Evolutionary conservation across 768 basidiomycete genomes (phyloP), one percentile per base, ranked within the genome.

Genomic region (Candolleomyces aberdarensis): DNA sequence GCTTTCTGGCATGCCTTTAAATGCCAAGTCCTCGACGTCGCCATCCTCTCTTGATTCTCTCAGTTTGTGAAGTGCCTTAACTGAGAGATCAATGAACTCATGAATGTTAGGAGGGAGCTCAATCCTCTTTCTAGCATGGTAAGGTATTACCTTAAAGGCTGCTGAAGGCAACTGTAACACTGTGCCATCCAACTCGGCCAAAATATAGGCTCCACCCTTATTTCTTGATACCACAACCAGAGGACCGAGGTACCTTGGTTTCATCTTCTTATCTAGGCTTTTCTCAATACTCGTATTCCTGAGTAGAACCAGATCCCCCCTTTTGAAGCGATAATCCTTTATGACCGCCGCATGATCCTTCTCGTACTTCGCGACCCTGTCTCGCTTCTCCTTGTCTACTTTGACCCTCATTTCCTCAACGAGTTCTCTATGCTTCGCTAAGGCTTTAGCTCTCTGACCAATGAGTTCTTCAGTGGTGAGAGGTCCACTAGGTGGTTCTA

Each of bases 191-290:
- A 74, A 62, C 50, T 75, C 74, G 2, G 65, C 65, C 0, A 77
- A 57, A 1, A 72, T 63, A 46, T 74, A 77, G 0, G 72, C 67
- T 7, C 74, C 72, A 3, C 72, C 71, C 9, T 47, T 49, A 13
- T 69, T 74, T 5, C 65, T 63, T 5, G 60, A 32, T 3, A 77
- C 53, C 0, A 80, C 74, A 0, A 73, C 62, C 59, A 74, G 71
- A 0, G 77, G 78, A 17, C 78, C 78, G 11, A 75, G 47, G 59
- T 78, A n/a, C n/a, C n/a, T n/a, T n/a, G n/a, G n/a, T n/a, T n/a
- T n/a, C n/a, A n/a, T n/a, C n/a, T n/a, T n/a, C n/a, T n/a, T n/a
- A n/a, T n/a, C n/a, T n/a, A n/a, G n/a, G n/a, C n/a, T n/a, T n/a
- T n/a, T n/a, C n/a, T n/a, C n/a, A n/a, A n/a, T n/a, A n/a, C n/a